Evolutionary conservation across 495 filamentous ascomycete species (phyloP).

Genomic region (Talaromyces adpressus): DNA sequence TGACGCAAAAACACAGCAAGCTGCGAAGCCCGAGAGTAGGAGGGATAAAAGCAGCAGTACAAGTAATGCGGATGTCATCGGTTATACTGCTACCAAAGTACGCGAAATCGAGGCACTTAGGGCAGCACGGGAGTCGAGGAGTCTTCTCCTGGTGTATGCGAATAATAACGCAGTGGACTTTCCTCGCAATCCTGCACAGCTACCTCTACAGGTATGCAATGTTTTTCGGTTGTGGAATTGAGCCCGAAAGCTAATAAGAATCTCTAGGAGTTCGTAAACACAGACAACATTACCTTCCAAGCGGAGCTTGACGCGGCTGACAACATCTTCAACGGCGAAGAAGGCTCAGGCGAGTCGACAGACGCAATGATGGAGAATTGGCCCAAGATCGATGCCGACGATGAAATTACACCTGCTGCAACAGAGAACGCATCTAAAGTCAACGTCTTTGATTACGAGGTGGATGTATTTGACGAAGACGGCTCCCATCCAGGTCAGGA

Average conservation of each 20-base stretch:
- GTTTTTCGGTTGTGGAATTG: too few species aligned
- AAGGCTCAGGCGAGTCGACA: not conserved
- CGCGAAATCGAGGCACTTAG: constrained; percentile 43
- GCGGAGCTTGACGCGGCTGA: constrained; percentile 29
- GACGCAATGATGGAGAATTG: constrained; percentile 6
- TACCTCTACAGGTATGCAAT: constrained; percentile 31
- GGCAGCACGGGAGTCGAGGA: constrained; percentile 41
- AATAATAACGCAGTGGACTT: constrained; percentile 35
- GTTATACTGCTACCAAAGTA: constrained; percentile 40
- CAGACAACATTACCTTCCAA: constrained; percentile 41
- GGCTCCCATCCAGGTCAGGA: constrained; percentile 5
- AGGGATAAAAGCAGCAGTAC: constrained; percentile 13
- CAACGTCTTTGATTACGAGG: constrained; percentile 39
- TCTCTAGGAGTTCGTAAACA: constrained; percentile 36
- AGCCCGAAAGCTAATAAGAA: not conserved
- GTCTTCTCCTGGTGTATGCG: constrained; percentile 45
- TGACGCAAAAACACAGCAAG: constrained; percentile 35
- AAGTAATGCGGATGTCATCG: constrained; percentile 31
- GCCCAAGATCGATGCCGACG: not conserved
- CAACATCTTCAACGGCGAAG: not conserved
- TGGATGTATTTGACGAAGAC: constrained; percentile 29
- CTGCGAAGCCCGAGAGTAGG: constrained; percentile 19
- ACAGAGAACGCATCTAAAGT: constrained; percentile 14
- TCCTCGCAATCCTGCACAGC: constrained; percentile 23
- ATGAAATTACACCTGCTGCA: not conserved